Base-by-base conservation (phyloP, 345 rosid genomes). In the Eucalyptus pauciflora region DNA sequence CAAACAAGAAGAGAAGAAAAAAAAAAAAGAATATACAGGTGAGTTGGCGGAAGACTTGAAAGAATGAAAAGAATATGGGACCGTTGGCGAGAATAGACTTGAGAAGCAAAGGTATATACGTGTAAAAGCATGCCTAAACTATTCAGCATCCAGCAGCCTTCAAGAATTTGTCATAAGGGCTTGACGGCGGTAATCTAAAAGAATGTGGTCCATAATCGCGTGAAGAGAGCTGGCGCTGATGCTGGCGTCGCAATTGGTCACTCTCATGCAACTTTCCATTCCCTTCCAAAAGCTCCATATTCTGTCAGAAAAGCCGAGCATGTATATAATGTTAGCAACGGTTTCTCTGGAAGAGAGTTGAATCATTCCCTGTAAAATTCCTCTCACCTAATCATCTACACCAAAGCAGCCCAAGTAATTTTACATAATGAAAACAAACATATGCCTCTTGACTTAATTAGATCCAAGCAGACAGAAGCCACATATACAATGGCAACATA, bases 101-200 rank as follows among this genome's bases (percentile, higher is more conserved):
- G 83, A 76, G 83, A 76, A 76, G 43, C 83, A 41, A 76, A 76
- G 83, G 16, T 76, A 76, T 76, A 41, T 76, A 41, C 83, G 83
- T 20, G 27, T 41, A 76, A 76, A 76, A 76, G 83, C 83, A 76
- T 76, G 83, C 48, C 83, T 76, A 76, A 20, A 76, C 83, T 41
- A 76, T 41, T 76, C 48, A 96, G 92, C 97, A 96, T 87, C 98
- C 97, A 71, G 97, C 99, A 22, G 98, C 98, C 91, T 96, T 96
- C 93, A 96, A 91, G 94, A 96, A 96, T 86, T 96, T 95, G 90
- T 95, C 98, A 37, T 94, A 94, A 8, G 99, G 99, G 92, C 98
- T 96, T 52, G 99, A 94, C 87, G 97, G 97, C 31, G 97, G 99
- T 91, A 96, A 94, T 91, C 92, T 91, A 91, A 96, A 96, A 62